Conservation (phyloP, 768 basidiomycete species). For the Mycena sanguinolenta region DNA sequence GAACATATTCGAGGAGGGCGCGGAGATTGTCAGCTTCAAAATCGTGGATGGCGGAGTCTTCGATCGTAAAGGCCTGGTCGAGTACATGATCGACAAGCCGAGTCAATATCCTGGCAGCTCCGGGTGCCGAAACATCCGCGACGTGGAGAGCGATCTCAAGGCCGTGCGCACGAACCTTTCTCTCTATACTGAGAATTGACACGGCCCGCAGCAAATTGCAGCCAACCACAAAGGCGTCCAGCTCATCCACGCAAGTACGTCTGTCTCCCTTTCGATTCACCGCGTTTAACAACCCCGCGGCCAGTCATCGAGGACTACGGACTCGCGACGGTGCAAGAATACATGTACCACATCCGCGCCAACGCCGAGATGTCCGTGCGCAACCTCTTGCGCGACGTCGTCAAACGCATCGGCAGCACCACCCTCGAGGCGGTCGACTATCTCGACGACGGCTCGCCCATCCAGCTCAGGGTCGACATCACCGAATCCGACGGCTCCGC, state of each 20-base stretch:
- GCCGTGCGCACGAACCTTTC: slow-evolving; percentile 58
- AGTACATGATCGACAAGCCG: slow-evolving; percentile 87
- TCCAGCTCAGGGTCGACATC: slow-evolving; percentile 82
- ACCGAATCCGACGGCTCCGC: slow-evolving; percentile 81
- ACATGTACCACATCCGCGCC: slow-evolving; percentile 90
- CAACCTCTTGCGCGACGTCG: slow-evolving; percentile 82
- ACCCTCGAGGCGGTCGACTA: slow-evolving; percentile 83
- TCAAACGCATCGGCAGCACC: slow-evolving; percentile 73
- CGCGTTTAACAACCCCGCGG: background rate
- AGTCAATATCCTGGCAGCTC: slow-evolving; percentile 87
- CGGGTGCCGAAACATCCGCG: slow-evolving; percentile 87
- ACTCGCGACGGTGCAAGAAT: slow-evolving; percentile 88
- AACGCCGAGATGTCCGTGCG: slow-evolving; percentile 93
- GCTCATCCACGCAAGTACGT: slow-evolving; percentile 82
- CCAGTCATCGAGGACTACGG: slow-evolving; percentile 90
- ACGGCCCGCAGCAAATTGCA: slow-evolving; percentile 81
- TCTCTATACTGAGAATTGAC: slow-evolving; percentile 8
- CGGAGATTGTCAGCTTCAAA: slow-evolving; percentile 92
- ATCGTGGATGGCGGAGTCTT: slow-evolving; percentile 88
- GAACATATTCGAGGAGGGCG: slow-evolving; percentile 94
- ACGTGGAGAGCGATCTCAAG: slow-evolving; percentile 93
- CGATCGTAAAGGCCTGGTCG: slow-evolving; percentile 78
- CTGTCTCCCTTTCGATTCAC: slow-evolving; percentile 37
- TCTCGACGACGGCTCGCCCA: slow-evolving; percentile 90
- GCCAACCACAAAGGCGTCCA: slow-evolving; percentile 94